Conservation (phyloP, 192 early-diverging fungal genomes). For the Entophlyctis luteolus region DNA sequence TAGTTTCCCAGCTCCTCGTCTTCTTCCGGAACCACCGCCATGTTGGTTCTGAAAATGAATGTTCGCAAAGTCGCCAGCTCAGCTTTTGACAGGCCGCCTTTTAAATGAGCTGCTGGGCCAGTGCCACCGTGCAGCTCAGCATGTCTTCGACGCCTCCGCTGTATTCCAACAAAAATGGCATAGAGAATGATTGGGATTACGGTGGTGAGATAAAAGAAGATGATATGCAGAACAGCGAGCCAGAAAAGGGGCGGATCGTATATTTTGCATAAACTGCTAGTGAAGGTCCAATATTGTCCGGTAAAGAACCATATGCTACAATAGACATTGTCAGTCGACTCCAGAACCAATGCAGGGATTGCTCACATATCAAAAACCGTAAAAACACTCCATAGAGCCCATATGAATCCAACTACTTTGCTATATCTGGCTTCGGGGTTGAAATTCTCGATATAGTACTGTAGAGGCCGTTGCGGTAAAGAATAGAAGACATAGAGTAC, state of each 20-base stretch:
- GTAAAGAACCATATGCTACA: slow-evolving; percentile 26
- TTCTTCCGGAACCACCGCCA: slow-evolving; percentile 18
- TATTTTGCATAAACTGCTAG: background rate
- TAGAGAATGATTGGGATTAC: slow-evolving; percentile 25
- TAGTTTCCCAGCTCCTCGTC: slow-evolving; percentile 8
- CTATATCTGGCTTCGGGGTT: slow-evolving; percentile 13
- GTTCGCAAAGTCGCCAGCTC: slow-evolving; percentile 29
- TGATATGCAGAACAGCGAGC: slow-evolving; percentile 24
- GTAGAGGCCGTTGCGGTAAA: slow-evolving; percentile 26
- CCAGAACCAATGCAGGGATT: background rate
- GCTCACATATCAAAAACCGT: slow-evolving; percentile 32
- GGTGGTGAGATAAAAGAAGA: slow-evolving; percentile 29
- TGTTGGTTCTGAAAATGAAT: slow-evolving; percentile 22
- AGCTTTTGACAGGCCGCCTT: slow-evolving; percentile 25
- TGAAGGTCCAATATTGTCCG: slow-evolving; percentile 28
- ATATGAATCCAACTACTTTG: background rate
- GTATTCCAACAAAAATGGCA: slow-evolving; percentile 15
- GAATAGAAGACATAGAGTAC: slow-evolving; percentile 24
- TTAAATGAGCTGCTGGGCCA: slow-evolving; percentile 28
- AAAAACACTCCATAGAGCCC: slow-evolving; percentile 23
- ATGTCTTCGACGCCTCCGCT: slow-evolving; percentile 12
- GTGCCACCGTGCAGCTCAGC: slow-evolving; percentile 11
- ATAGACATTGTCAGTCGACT: background rate
- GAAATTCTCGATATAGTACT: slow-evolving; percentile 26
- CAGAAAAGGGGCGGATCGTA: slow-evolving; percentile 26